Conservation (phyloP, 306 rosid species). For the Elaeagnus macrophylla region DNA sequence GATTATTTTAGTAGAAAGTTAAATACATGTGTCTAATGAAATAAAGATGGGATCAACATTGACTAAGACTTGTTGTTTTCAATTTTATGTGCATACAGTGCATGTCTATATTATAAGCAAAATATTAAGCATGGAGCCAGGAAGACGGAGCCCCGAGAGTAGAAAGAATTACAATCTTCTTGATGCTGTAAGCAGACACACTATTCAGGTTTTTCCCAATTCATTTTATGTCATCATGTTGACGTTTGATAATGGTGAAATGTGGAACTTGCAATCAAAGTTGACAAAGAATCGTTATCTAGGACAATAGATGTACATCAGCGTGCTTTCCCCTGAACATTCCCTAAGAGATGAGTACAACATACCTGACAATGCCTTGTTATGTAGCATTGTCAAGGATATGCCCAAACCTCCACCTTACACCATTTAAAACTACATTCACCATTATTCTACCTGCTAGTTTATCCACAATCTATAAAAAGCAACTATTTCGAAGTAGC, state of each 20-base stretch:
- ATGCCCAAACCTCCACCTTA: slow-evolving; percentile 42
- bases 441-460: too few relatives aligned
- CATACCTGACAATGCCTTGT: slow-evolving; percentile 25
- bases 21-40: too few relatives aligned
- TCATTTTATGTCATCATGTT: slow-evolving; percentile 57
- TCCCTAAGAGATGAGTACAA: slow-evolving; percentile 66
- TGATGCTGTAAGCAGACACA: slow-evolving; percentile 68
- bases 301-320: slow-evolving; percentile 52
- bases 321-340: slow-evolving; percentile 32
- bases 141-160: slow-evolving; percentile 53
- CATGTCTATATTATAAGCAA: neutral
- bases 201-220: slow-evolving; percentile 63
- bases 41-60: too few relatives aligned
- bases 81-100: neutral
- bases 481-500: too few relatives aligned
- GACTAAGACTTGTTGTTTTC: neutral
- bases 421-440: neutral
- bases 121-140: slow-evolving; percentile 50
- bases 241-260: slow-evolving; percentile 50
- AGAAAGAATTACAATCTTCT: slow-evolving; percentile 55
- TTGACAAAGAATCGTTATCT: slow-evolving; percentile 45
- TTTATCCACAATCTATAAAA: too few relatives aligned
- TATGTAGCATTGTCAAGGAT: slow-evolving; percentile 36
- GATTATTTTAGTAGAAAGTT: too few relatives aligned
- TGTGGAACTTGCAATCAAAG: slow-evolving; percentile 64